A percentile compares a stretch with the other conserved stretches of the same genome.
Conservation (phyloP, 805 yeast species). For the Torulaspora franciscae region DNA sequence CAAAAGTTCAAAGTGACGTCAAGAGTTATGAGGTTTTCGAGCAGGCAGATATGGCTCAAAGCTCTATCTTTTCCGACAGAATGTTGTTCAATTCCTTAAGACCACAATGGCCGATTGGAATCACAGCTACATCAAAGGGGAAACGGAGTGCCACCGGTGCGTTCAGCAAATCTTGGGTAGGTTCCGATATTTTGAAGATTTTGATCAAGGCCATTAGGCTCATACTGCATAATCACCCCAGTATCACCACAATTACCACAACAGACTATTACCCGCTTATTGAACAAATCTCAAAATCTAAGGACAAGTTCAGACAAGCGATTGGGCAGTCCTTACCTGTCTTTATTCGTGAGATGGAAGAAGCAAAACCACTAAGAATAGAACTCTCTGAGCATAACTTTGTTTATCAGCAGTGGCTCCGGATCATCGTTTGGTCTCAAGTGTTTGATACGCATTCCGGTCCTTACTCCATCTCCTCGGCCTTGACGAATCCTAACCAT, state of each 20-base stretch:
- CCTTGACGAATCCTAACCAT: neutral
- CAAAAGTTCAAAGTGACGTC: constrained; percentile 6
- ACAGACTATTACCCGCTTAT: constrained; percentile 22
- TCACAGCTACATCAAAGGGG: constrained; percentile 22
- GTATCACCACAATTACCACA: constrained; percentile 23
- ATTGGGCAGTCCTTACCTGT: constrained; percentile 15
- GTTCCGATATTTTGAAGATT: constrained; percentile 20
- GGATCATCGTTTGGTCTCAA: constrained; percentile 29
- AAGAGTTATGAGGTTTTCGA: constrained; percentile 25
- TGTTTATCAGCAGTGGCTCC: constrained; percentile 22
- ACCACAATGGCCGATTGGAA: constrained; percentile 31
- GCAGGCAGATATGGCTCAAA: constrained; percentile 23
- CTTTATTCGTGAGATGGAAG: constrained; percentile 9
- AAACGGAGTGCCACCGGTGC: constrained; percentile 19
- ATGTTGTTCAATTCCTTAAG: constrained; percentile 18
- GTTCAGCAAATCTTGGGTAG: constrained; percentile 25
- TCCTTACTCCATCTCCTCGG: constrained; percentile 12
- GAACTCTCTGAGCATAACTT: constrained; percentile 14
- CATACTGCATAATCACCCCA: constrained; percentile 24
- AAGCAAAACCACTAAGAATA: constrained; percentile 11
- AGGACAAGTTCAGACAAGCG: constrained; percentile 13
- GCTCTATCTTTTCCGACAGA: constrained; percentile 18
- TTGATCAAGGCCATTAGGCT: constrained; percentile 21
- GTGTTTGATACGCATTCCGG: constrained; percentile 28
- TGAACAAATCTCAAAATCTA: constrained; percentile 18